phyloP scores from a whole-genome alignment of 2,329 filamentous ascomycete genomes.

The Endoconidiophora laricicola region DNA sequence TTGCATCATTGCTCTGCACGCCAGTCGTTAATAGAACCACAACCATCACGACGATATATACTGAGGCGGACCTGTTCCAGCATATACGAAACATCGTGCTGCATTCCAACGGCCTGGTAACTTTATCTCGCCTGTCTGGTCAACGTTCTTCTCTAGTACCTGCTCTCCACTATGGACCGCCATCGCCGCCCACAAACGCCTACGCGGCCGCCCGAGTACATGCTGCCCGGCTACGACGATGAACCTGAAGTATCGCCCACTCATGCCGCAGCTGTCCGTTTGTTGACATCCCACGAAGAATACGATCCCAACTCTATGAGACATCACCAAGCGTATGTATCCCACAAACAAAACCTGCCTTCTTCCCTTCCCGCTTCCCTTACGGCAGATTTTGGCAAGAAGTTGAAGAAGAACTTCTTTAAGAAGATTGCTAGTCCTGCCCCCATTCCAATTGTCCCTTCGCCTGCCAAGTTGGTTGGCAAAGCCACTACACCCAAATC shows the following conservation, averaged over 20 bases:
- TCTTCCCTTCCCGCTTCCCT: no score
- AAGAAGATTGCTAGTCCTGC: no score
- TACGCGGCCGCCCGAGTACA: slow-evolving; percentile 39
- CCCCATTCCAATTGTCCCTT: no score
- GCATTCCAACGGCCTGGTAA: background rate
- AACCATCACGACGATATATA: background rate
- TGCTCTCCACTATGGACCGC: slow-evolving; percentile 8
- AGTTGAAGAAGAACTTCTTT: no score
- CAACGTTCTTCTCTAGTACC: background rate
- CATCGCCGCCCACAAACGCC: slow-evolving; percentile 20
- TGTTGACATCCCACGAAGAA: slow-evolving; percentile 48
- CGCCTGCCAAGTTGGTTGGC: no score
- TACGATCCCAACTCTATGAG: slow-evolving; percentile 19
- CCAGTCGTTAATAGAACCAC: background rate
- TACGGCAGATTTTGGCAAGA: no score
- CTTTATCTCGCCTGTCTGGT: background rate
- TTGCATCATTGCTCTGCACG: background rate
- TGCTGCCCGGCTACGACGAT: slow-evolving; percentile 38
- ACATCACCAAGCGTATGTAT: slow-evolving; percentile 34
- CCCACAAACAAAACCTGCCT: background rate
- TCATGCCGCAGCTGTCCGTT: slow-evolving; percentile 37
- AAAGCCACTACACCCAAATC: no score
- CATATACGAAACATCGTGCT: background rate
- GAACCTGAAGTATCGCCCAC: slow-evolving; percentile 28
- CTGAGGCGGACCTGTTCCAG: background rate